Evolutionary conservation across 805 yeast species (phyloP).

Genomic region (Myxozyma lipomycoides): DNA sequence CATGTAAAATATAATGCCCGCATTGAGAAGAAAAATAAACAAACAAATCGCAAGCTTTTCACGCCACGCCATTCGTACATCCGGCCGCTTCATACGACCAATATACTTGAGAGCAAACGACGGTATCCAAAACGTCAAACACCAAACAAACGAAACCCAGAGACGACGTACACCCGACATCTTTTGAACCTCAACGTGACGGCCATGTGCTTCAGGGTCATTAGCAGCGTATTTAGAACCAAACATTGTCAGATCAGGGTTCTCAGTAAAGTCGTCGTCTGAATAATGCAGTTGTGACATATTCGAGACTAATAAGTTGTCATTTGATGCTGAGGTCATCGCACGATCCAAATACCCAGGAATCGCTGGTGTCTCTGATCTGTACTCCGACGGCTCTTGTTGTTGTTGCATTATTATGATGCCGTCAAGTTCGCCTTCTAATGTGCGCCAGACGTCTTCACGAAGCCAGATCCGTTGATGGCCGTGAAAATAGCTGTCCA

Average conservation of each 20-base stretch:
- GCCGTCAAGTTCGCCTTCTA: constrained; percentile 34
- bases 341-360: neutral
- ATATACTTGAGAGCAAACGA: constrained; percentile 36
- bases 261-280: neutral
- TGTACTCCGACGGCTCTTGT: constrained; percentile 5
- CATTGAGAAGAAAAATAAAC: constrained; percentile 38
- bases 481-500: constrained; percentile 39
- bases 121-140: constrained; percentile 44
- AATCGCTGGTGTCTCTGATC: neutral
- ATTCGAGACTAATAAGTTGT: constrained; percentile 8
- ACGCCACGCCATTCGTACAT: constrained; percentile 44
- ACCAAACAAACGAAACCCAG: constrained; percentile 43
- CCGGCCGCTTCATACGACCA: constrained; percentile 41
- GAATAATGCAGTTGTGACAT: neutral
- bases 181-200: constrained; percentile 34
- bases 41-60: constrained; percentile 41
- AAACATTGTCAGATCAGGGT: constrained; percentile 24
- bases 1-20: constrained; percentile 43
- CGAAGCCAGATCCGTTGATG: constrained; percentile 39
- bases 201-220: constrained; percentile 37
- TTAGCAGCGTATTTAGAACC: constrained; percentile 27
- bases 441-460: constrained; percentile 39
- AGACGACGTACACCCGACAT: constrained; percentile 35
- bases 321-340: neutral
- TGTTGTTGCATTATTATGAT: constrained; percentile 18